Percentiles rank a stretch among this genome's conserved stretches.
These are phyloP conservation scores for Coprinellus micaceus DNA, from an alignment of 768 basidiomycete genomes.

Conservation along the genomic window DNA sequence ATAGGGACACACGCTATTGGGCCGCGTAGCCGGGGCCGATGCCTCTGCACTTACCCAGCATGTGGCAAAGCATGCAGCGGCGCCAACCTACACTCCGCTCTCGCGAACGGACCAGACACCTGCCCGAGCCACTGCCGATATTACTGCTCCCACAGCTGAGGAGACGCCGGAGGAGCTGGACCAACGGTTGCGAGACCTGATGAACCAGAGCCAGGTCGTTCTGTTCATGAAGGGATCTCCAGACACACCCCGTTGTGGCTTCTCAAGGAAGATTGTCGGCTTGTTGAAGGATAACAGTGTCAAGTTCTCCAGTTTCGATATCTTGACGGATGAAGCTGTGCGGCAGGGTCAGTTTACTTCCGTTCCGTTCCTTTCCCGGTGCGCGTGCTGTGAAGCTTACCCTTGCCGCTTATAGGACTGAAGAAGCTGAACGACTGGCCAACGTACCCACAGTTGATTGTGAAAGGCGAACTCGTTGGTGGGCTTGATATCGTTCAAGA, in stretches of 20 bases:
- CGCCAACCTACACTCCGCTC: constrained; percentile 35
- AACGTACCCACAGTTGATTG: constrained; percentile 81
- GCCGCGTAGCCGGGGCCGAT: constrained; percentile 77
- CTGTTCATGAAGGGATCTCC: constrained; percentile 92
- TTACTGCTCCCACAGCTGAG: constrained; percentile 20
- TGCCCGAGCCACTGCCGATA: constrained; percentile 17
- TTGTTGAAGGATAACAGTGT: constrained; percentile 63
- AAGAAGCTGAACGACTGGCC: constrained; percentile 87
- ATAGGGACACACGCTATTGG: constrained; percentile 86
- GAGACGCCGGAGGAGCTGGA: constrained; percentile 66
- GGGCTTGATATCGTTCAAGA: constrained; percentile 91
- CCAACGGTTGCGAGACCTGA: constrained; percentile 60
- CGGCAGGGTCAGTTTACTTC: constrained; percentile 57
- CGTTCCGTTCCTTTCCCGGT: background rate
- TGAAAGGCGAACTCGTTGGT: constrained; percentile 91
- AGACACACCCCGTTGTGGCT: constrained; percentile 76
- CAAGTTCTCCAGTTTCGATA: constrained; percentile 76
- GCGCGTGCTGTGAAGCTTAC: background rate
- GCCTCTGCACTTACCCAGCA: constrained; percentile 57
- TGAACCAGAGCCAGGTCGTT: constrained; percentile 76
- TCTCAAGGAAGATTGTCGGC: constrained; percentile 70
- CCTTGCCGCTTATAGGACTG: constrained; percentile 41
- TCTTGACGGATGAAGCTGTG: constrained; percentile 75
- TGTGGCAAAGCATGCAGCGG: constrained; percentile 55
- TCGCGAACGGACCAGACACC: constrained; percentile 48